Base-by-base conservation (phyloP, 2,329 filamentous ascomycete species). In the Celoporthe dispersa region DNA sequence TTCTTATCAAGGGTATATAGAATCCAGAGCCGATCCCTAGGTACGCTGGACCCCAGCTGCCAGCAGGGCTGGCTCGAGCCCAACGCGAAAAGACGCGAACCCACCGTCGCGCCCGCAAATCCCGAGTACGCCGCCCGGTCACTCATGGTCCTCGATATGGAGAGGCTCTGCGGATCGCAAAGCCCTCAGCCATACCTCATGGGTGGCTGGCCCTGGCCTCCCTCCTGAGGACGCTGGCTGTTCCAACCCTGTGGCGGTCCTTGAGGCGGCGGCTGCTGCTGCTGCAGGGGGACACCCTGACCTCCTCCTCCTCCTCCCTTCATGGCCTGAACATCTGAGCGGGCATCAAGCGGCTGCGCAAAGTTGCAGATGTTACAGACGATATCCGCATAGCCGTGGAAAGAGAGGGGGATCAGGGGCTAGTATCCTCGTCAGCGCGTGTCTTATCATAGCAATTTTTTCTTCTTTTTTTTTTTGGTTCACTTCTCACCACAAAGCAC, bases 291-390 rank as follows among this genome's bases (percentile, higher is more conserved):
- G 37, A 82, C 75, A 66, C 79, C 79, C 33, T 75, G 73, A 0
- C 77, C 79, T n/a, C 80, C 82, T 41, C 81, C 82, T 11, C 77
- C 79, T n/a, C 53, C 70, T 25, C 28, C 64, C 62, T 81, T 80
- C 73, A 88, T 86, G 68, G 81, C 82, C 77, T 84, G 82, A 64
- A 89, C 86, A 71, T 90, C 87, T 16, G 81, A 85, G 19, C 87
- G 82, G 75, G 85, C 83, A 73, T 87, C 83, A 68, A 91, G 84
- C 12, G 89, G 88, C 78, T 94, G 91, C 73, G 88, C 86, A 78
- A 93, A 94, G 78, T 91, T 89, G 85, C 92, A 95, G 78, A 94
- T 89, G 76, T 89, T 86, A 82, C 92, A 95, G 70, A 85, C 83
- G 68, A 95, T 86, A 76, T 94, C 91, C 75, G 90, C 84, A 80